These are phyloP conservation scores for Pestalotiopsis sp. DNA, from an alignment of 2,329 filamentous ascomycete genomes.

Conservation along the genomic window DNA sequence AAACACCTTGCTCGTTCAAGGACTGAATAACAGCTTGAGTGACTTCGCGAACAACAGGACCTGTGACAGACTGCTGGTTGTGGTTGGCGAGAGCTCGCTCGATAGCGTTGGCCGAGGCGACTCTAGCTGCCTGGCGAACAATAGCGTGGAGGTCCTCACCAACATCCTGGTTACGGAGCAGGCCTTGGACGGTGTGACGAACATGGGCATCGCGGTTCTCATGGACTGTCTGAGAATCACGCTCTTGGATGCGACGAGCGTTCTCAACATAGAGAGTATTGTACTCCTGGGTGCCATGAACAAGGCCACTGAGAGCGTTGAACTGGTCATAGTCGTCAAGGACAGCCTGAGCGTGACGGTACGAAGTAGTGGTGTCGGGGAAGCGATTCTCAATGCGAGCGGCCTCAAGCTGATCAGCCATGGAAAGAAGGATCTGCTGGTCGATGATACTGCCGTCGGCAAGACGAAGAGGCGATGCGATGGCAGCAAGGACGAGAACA, in stretches of 20 bases:
- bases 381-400: constrained; percentile 37
- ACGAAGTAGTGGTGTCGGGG: constrained; percentile 31
- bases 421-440: constrained; percentile 16
- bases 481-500: background rate
- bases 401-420: constrained; percentile 31
- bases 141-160: constrained; percentile 28
- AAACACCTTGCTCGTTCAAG: constrained; percentile 37
- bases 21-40: constrained; percentile 36
- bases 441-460: background rate
- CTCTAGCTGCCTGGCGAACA: constrained; percentile 28
- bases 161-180: constrained; percentile 27
- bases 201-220: constrained; percentile 24
- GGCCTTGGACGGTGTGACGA: constrained; percentile 22
- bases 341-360: constrained; percentile 27
- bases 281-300: constrained; percentile 21
- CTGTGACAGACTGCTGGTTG: constrained; percentile 15
- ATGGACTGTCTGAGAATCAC: constrained; percentile 32
- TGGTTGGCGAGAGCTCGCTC: constrained; percentile 42
- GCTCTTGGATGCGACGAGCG: constrained; percentile 36
- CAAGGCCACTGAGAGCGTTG: too few species aligned
- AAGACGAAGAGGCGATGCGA: too few species aligned
- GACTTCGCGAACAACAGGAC: constrained; percentile 10
- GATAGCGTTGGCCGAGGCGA: constrained; percentile 19
- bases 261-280: constrained; percentile 33
- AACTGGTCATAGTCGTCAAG: constrained; percentile 40